Evolutionary conservation across 148 eudicot species (phyloP).

Genomic region (Rheum nobile): DNA sequence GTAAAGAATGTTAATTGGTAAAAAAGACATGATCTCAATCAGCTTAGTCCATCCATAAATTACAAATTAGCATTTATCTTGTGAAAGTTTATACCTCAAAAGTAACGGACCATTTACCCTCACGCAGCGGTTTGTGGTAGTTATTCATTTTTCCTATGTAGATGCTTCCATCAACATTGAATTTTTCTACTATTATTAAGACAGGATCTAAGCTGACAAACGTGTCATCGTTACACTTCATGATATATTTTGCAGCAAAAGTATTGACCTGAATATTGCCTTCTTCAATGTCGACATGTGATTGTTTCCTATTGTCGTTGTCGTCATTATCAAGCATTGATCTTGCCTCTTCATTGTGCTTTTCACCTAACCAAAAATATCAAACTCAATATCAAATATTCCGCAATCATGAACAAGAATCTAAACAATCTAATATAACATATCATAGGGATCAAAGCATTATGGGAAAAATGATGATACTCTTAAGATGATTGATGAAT

Average conservation of each 20-base stretch:
- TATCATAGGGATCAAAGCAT: neutral
- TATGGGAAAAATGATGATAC: no score
- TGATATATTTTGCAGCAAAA: slow-evolving; percentile 66
- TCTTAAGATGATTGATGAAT: neutral
- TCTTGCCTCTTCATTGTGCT: neutral
- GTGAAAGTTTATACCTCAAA: slow-evolving; percentile 55
- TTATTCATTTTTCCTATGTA: slow-evolving; percentile 82
- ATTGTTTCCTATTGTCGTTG: no score
- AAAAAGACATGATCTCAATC: no score
- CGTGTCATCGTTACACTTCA: slow-evolving; percentile 97
- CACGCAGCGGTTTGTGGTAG: slow-evolving; percentile 72
- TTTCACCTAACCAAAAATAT: neutral
- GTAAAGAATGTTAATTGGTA: neutral
- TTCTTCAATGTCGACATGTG: no score
- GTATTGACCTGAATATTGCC: slow-evolving; percentile 50
- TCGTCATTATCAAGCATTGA: neutral
- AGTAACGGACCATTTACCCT: slow-evolving; percentile 98
- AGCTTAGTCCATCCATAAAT: neutral
- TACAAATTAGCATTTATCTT: no score
- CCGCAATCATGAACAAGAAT: neutral
- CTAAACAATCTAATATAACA: neutral
- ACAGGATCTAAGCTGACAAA: slow-evolving; percentile 79
- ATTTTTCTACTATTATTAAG: slow-evolving; percentile 44
- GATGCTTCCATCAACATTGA: slow-evolving; percentile 42
- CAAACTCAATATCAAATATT: neutral